A percentile compares a stretch with the other conserved stretches of the same genome.
Conservation (phyloP, 2,329 filamentous ascomycete species). For the Grosmannia penicillata region DNA sequence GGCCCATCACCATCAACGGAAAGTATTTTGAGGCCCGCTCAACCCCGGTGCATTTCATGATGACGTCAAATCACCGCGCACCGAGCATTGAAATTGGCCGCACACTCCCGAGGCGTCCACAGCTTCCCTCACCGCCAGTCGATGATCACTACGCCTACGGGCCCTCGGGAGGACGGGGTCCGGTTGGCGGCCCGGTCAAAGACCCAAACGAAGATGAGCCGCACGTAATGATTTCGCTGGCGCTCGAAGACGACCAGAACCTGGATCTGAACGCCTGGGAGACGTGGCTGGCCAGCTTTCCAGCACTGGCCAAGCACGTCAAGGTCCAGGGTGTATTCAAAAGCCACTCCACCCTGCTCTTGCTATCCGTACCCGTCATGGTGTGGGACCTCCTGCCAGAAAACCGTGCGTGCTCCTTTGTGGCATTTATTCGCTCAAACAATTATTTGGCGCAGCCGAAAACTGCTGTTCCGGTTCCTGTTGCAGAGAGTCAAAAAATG, state of each 20-base stretch:
- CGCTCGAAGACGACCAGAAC: conserved; percentile 40
- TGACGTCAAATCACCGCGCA: conserved; percentile 44
- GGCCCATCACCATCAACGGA: conserved; percentile 41
- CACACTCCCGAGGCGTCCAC: conserved; percentile 17
- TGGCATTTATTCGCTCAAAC: conserved; percentile 44
- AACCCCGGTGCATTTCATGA: conserved; percentile 48
- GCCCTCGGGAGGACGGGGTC: conserved; percentile 9
- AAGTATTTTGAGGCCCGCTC: conserved; percentile 42
- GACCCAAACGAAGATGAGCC: conserved; percentile 41
- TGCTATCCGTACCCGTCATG: conserved; percentile 43
- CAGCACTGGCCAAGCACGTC: conserved; percentile 42
- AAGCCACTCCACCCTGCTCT: conserved; percentile 42
- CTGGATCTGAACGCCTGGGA: conserved; percentile 45
- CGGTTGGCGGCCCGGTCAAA: conserved; percentile 7
- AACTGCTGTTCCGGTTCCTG: conserved; percentile 4
- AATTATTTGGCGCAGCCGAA: conserved; percentile 27
- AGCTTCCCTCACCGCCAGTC: conserved; percentile 22
- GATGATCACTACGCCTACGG: conserved; percentile 12
- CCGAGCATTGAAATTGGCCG: conserved; percentile 41
- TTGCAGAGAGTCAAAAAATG: background rate
- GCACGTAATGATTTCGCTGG: conserved; percentile 46
- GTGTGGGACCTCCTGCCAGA: conserved; percentile 46
- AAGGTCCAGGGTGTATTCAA: conserved; percentile 47
- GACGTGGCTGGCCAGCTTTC: conserved; percentile 39
- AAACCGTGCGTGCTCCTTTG: conserved; percentile 39